Evolutionary conservation across 2,329 filamentous ascomycete genomes (phyloP), one percentile per base, ranked within the genome.

Genomic region (Ilyonectria robusta): DNA sequence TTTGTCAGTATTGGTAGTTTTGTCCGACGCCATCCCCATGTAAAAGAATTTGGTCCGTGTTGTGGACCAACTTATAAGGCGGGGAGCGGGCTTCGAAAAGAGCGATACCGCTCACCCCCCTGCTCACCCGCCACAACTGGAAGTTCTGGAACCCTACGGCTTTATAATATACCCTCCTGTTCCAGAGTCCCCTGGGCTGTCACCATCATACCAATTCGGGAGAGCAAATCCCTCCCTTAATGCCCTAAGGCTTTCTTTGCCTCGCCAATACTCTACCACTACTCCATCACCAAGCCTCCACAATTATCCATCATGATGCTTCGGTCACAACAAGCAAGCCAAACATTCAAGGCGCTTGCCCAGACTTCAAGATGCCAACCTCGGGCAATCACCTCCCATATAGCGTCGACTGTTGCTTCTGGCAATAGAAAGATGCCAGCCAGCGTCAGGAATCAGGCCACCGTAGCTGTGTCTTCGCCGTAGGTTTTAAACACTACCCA

Each of bases 401-500:
- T 21, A 37, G 31, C n/a, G 17, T 37, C 31, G 26, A 19, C 29
- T n/a, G 50, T 54, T 31, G 23, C 47, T 54, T 54, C 50, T 54
- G 19, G 50, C 50, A 35, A 15, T 31, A 54, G 31, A 54, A 54
- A 54, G 50, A 17, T 54, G 50, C 31, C 50, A 21, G 26, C 31
- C 17, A 54, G 50, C 31, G 29, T 54, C 31, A 54, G 50, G 50
- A 54, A 37, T 37, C 26, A 54, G 29, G 31, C 50, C 37, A 37
- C 50, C 50, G 31, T 51, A 51, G 26, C 48, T 51, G 48, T 51
- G 48, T 13, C 48, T 51, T 51, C 48, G 11, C 48, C 48, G 48
- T 51, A 33, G 26, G 48, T 51, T 17, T 51, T 29, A 11, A 15
- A 31, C 9, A 11, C 19, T 51, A 13, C 26, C n/a, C n/a, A 51